Conservation (phyloP, 306 rosid species). For the Lagenaria siceraria region DNA sequence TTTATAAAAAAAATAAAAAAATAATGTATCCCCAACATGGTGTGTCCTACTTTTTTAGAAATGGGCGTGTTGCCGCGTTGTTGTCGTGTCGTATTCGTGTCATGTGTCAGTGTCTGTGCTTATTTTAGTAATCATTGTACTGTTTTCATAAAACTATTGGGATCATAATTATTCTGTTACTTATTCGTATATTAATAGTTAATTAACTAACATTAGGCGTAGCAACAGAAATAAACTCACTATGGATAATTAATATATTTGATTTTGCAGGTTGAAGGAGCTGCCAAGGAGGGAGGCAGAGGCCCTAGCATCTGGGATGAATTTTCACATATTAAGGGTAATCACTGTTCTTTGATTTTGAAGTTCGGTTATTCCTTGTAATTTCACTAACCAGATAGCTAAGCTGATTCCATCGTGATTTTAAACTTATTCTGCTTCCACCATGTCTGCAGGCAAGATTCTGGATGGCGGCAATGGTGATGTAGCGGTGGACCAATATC, state of each 20-base stretch:
- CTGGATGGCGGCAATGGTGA: constrained; percentile 73
- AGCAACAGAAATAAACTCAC: background rate
- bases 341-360: background rate
- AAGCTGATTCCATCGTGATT: background rate
- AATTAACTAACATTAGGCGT: background rate
- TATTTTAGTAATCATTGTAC: background rate
- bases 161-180: background rate
- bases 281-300: constrained; percentile 57
- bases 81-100: no score
- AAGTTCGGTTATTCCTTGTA: background rate
- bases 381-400: background rate
- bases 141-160: background rate
- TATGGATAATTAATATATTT: constrained; percentile 9
- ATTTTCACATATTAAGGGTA: constrained; percentile 63
- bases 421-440: background rate
- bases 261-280: constrained; percentile 74
- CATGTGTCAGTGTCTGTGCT: no score
- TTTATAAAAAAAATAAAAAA: no score
- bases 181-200: background rate
- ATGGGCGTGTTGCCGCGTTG: no score
- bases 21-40: no score
- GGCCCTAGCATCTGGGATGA: constrained; percentile 91
- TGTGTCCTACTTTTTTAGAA: no score
- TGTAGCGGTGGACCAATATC: constrained; percentile 84
- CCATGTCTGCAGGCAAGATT: constrained; percentile 47